Conservation (phyloP, 2,329 filamentous ascomycete species). For the Fusarium sp. region DNA sequence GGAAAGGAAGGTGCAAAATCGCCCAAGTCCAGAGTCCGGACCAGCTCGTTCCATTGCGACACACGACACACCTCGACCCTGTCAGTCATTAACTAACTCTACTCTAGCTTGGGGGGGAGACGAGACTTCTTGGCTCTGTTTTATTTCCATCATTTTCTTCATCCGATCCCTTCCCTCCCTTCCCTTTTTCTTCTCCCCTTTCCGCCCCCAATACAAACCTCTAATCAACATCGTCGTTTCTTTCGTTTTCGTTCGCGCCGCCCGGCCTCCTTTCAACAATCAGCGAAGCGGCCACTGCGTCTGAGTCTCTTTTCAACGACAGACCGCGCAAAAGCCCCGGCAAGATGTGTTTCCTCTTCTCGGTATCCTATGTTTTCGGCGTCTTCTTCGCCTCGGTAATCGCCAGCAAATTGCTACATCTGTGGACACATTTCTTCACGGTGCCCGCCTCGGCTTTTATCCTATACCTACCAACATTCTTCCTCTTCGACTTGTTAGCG, state of each 20-base stretch:
- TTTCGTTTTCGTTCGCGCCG: neutral
- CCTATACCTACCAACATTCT: conserved; percentile 46
- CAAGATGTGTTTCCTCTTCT: conserved; percentile 36
- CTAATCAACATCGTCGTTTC: neutral
- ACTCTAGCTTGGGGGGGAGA: neutral
- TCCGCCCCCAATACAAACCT: neutral
- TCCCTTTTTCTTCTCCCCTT: neutral
- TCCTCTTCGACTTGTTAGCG: conserved; percentile 42
- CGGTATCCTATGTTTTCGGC: conserved; percentile 43
- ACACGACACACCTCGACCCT: neutral
- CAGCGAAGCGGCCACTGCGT: conserved; percentile 14
- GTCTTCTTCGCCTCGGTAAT: conserved; percentile 44
- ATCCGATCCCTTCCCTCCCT: neutral
- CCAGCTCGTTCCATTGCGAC: neutral
- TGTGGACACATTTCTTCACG: conserved; percentile 40
- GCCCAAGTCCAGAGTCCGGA: conserved; percentile 12
- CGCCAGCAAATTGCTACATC: conserved; percentile 43
- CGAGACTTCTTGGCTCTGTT: neutral
- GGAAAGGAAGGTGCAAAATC: conserved; percentile 8
- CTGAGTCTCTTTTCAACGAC: conserved; percentile 2
- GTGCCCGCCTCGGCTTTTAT: conserved; percentile 43
- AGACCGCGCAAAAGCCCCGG: conserved; percentile 1
- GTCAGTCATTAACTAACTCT: neutral
- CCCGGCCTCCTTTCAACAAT: conserved; percentile 8
- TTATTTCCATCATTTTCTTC: conserved; percentile 8